Base-by-base conservation (phyloP, 305 asterid species). In the Solanum hybrid region DNA sequence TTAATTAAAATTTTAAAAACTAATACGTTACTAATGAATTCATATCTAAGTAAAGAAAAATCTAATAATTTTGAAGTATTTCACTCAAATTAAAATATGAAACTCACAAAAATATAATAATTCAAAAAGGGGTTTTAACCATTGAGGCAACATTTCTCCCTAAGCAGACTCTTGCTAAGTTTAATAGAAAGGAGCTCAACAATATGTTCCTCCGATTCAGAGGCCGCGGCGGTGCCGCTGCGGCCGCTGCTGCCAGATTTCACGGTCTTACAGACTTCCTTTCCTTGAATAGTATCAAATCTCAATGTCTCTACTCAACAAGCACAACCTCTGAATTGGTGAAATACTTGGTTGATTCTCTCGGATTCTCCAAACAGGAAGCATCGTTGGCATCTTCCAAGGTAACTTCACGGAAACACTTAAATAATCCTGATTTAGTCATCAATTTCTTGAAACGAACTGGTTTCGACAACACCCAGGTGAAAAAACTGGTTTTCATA, bases 321-420 rank as follows among this genome's bases (percentile, higher is more conserved):
- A 28, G 24, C 71, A 4, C 86, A 20, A 2, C 76, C 29, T 31
- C 89, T 5, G 78, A 8, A 4, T 75, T 88, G 86, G 31, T 35
- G 51, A 79, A 88, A 14, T 88, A 74, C 46, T 26, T 88, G 51
- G 73, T 79, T 22, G 75, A 40, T 57, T 40, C 89, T 12, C 89
- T 88, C 8, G 89, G 89, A 20, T 88, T 88, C 74, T 88, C 89
- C 34, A 57, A 34, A 11, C 24, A 42, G n/a, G 89, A 88, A 29
- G 81, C 89, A 13, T 42, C 37, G 13, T 74, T 69, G 13, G 35
- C 40, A 74, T 78, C 86, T 79, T n/a, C 89, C 89, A 88, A 75
- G 89, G 89, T 88, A 88, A 74, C 86, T 57, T 29, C 46, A 51
- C 61, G 11, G 5, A 73, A 78, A 75, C 34, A 39, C 24, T 16